phyloP scores from a whole-genome alignment of 225 moss, liverwort and hornwort species.

The Anthoceros angustus region DNA sequence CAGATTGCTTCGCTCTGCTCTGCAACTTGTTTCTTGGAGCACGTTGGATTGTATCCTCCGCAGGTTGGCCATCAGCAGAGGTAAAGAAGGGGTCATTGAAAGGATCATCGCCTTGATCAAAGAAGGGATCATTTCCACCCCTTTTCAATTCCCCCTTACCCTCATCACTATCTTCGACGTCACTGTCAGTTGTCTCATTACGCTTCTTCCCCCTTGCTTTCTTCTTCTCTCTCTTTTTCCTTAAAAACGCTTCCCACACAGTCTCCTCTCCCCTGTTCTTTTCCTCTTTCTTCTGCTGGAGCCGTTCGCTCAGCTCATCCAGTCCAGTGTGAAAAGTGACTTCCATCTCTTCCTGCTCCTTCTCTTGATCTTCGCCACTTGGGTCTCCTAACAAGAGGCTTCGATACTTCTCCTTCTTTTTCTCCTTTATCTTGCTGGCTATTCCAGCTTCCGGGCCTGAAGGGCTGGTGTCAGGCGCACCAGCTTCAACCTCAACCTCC shows the following conservation, averaged over 20 bases:
- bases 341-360: slow-evolving; percentile 71
- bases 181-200: slow-evolving; percentile 27
- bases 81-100: slow-evolving; percentile 53
- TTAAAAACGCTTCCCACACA: slow-evolving; percentile 84
- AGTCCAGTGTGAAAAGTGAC: slow-evolving; percentile 89
- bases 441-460: slow-evolving; percentile 14
- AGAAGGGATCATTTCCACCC: slow-evolving; percentile 13
- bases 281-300: slow-evolving; percentile 49
- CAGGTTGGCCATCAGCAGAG: slow-evolving; percentile 21
- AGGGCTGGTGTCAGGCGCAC: slow-evolving; percentile 18
- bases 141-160: slow-evolving; percentile 21
- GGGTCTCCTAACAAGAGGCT: slow-evolving; percentile 41
- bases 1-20: slow-evolving; percentile 8
- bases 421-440: slow-evolving; percentile 16
- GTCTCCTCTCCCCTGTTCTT: slow-evolving; percentile 56
- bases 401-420: slow-evolving; percentile 52
- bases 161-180: slow-evolving; percentile 39
- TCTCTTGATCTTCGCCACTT: slow-evolving; percentile 26
- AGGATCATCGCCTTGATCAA: neutral
- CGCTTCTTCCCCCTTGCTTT: slow-evolving; percentile 46
- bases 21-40: slow-evolving; percentile 14
- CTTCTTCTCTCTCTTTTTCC: slow-evolving; percentile 79
- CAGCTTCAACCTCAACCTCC: slow-evolving; percentile 19
- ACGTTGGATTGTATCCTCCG: slow-evolving; percentile 11
- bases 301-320: slow-evolving; percentile 71